A percentile compares a stretch with the other conserved stretches of the same genome.
These are phyloP conservation scores for Rosa rugosa DNA, from an alignment of 306 rosid species.

Conservation along the genomic window DNA sequence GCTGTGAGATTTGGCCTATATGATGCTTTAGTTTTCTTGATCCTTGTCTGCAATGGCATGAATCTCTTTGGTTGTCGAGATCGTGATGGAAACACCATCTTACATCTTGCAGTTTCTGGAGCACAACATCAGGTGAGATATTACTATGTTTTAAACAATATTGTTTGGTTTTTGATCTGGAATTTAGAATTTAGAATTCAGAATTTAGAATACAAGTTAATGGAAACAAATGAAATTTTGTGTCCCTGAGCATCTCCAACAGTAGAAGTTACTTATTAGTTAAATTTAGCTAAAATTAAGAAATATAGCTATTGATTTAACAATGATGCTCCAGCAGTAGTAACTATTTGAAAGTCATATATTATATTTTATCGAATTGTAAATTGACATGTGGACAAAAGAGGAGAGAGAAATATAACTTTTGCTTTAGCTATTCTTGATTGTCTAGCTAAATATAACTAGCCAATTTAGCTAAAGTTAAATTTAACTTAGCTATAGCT, in stretches of 20 bases:
- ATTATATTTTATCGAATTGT: too few species aligned
- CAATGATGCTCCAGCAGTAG: too few species aligned
- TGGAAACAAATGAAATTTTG: background rate
- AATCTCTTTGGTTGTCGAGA: slow-evolving; percentile 43
- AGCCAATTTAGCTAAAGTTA: too few species aligned
- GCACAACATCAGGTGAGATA: slow-evolving; percentile 53
- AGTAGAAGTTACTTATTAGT: too few species aligned
- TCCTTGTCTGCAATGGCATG: slow-evolving; percentile 39
- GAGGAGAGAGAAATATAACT: too few species aligned
- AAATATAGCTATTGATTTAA: too few species aligned
- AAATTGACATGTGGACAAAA: too few species aligned
- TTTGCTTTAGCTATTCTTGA: too few species aligned
- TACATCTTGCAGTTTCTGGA: slow-evolving; percentile 56
- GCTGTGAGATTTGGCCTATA: slow-evolving; percentile 55
- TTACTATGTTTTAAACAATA: background rate
- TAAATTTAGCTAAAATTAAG: too few species aligned
- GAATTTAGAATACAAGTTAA: background rate
- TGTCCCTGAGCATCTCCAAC: background rate
- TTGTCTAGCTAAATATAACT: too few species aligned
- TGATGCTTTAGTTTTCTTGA: slow-evolving; percentile 51
- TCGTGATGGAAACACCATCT: slow-evolving; percentile 49
- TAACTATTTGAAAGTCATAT: too few species aligned
- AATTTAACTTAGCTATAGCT: too few species aligned
- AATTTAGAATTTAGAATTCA: background rate
- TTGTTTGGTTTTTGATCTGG: background rate